phyloP scores from a whole-genome alignment of 768 basidiomycete species.

The Boletus insuetus region DNA sequence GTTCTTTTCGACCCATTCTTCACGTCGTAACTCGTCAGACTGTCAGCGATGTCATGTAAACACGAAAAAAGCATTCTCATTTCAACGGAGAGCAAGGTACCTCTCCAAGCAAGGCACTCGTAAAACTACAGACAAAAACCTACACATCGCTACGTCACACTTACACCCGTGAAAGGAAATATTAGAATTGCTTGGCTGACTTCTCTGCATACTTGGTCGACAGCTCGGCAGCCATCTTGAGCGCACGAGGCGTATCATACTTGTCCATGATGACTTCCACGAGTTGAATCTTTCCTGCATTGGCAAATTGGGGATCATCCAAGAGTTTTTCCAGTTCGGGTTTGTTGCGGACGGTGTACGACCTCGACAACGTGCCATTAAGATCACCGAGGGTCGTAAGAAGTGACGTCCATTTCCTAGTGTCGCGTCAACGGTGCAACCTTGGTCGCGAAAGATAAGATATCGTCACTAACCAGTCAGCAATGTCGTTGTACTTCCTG shows the following conservation, averaged over 20 bases:
- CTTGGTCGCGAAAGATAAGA: neutral
- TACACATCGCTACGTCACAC: no score
- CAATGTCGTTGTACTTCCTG: constrained; percentile 86
- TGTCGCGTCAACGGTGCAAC: neutral
- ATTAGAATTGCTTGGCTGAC: constrained; percentile 20
- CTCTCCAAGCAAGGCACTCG: no score
- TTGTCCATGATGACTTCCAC: constrained; percentile 79
- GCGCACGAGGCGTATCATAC: constrained; percentile 65
- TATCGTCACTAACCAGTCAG: constrained; percentile 50
- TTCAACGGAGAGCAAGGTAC: no score
- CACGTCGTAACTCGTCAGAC: no score
- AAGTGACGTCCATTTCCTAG: constrained; percentile 62
- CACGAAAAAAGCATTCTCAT: no score
- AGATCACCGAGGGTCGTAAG: constrained; percentile 56
- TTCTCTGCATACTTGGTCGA: constrained; percentile 12
- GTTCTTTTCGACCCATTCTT: no score
- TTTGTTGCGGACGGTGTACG: constrained; percentile 68
- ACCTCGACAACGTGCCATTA: constrained; percentile 47
- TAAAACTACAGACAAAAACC: no score
- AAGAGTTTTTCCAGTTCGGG: constrained; percentile 67
- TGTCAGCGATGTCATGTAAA: no score
- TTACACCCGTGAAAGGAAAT: no score
- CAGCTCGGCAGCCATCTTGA: constrained; percentile 50
- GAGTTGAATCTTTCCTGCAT: constrained; percentile 66
- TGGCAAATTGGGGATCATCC: constrained; percentile 56